A percentile compares a stretch with the other conserved stretches of the same genome.
Evolutionary conservation across 305 asterid genomes (phyloP).

Genomic region (Fraxinus latifolia): DNA sequence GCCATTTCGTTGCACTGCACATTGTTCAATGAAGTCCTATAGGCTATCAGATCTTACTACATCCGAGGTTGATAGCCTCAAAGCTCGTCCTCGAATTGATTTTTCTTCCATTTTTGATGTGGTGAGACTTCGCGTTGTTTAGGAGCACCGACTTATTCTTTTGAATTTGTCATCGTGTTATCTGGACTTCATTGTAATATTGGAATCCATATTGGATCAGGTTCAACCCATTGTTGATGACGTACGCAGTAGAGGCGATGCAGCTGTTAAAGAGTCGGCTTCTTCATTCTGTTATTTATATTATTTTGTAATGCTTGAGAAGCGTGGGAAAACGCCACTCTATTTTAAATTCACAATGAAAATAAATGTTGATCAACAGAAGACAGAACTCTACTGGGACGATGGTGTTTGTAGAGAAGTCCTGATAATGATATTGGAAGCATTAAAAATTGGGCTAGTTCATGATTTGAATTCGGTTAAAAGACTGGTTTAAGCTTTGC

Average conservation of each 20-base stretch:
- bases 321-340: conserved; percentile 8
- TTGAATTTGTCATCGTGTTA: background rate
- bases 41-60: conserved; percentile 74
- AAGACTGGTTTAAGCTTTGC: background rate
- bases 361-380: background rate
- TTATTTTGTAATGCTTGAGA: conserved; percentile 16
- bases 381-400: background rate
- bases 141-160: background rate
- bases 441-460: background rate
- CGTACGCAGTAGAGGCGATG: conserved; percentile 76
- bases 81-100: conserved; percentile 89
- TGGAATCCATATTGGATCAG: conserved; percentile 36
- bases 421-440: background rate
- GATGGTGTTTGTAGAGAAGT: background rate
- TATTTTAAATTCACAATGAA: conserved; percentile 1
- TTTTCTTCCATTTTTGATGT: conserved; percentile 71
- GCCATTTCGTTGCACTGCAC: conserved; percentile 37
- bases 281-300: conserved; percentile 17
- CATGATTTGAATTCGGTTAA: conserved; percentile 7
- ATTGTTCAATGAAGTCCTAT: conserved; percentile 79
- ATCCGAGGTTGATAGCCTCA: conserved; percentile 77
- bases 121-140: conserved; percentile 47
- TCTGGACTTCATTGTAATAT: conserved; percentile 8
- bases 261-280: conserved; percentile 92
- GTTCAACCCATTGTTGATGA: conserved; percentile 97